Evolutionary conservation across 2,329 filamentous ascomycete species (phyloP).

Genomic region (Drechslerella coelobrocha): DNA sequence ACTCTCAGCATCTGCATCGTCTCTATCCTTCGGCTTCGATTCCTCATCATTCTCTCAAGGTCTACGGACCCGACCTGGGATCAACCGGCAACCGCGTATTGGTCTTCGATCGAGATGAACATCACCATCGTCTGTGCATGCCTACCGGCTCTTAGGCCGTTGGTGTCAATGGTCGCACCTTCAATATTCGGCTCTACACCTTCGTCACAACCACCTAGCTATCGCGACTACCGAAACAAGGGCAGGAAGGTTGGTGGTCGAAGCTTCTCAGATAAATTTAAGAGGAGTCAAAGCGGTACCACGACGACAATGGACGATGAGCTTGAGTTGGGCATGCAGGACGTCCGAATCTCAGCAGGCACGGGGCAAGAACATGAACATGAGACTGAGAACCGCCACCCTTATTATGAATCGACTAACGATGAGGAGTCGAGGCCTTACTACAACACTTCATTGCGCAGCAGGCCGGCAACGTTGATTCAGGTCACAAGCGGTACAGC

Average conservation of each 20-base stretch:
- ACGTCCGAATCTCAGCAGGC: constrained; percentile 17
- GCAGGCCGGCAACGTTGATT: constrained; percentile 22
- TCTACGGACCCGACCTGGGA: constrained; percentile 47
- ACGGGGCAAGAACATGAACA: neutral
- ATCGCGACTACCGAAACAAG: constrained; percentile 32
- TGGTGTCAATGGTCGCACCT: constrained; percentile 52
- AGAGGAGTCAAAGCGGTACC: constrained; percentile 5
- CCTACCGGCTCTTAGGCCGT: constrained; percentile 56
- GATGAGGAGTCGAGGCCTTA: constrained; percentile 11
- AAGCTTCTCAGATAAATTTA: constrained; percentile 30
- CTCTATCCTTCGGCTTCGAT: constrained; percentile 38
- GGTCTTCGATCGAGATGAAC: constrained; percentile 59
- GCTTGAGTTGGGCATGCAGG: constrained; percentile 28
- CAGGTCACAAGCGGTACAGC: constrained; percentile 17
- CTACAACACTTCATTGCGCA: constrained; percentile 23
- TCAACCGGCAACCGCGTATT: constrained; percentile 55
- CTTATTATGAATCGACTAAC: constrained; percentile 7
- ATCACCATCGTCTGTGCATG: constrained; percentile 58
- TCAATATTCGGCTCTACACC: constrained; percentile 26
- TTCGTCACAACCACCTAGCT: constrained; percentile 32
- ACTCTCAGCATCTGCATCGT: constrained; percentile 33
- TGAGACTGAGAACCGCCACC: neutral
- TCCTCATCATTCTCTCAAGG: constrained; percentile 40
- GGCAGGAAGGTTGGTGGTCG: constrained; percentile 35
- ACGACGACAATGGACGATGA: constrained; percentile 35